phyloP scores from a whole-genome alignment of 305 asterid genomes.

The Salvia sclarea region DNA sequence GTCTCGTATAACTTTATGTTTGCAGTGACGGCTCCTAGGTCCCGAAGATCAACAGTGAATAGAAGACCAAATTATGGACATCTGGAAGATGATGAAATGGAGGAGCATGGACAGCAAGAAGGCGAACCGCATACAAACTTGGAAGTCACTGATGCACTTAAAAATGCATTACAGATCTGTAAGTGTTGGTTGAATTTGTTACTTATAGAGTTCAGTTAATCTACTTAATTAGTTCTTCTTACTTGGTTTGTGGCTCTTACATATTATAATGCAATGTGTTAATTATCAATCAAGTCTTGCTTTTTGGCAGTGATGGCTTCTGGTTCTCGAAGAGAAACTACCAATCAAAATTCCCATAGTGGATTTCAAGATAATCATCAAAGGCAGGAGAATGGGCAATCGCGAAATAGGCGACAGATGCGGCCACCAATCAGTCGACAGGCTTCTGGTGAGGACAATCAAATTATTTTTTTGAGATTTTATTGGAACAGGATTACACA shows the following conservation, averaged over 20 bases:
- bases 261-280: background rate
- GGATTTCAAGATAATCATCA: slow-evolving; percentile 7
- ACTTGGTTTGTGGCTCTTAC: background rate
- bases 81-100: slow-evolving; percentile 10
- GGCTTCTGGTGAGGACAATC: background rate
- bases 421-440: background rate
- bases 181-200: background rate
- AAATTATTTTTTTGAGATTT: background rate
- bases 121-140: background rate
- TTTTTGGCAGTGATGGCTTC: slow-evolving; percentile 13
- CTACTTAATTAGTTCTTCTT: background rate
- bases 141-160: slow-evolving; percentile 2
- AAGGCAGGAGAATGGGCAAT: background rate
- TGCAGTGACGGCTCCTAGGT: slow-evolving; percentile 1
- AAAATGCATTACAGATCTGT: slow-evolving; percentile 13
- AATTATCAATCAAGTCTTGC: background rate
- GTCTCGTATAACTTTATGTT: background rate
- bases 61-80: background rate
- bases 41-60: slow-evolving; percentile 1
- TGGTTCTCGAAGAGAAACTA: background rate
- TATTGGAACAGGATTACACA: background rate
- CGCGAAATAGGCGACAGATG: background rate
- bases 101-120: background rate
- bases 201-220: background rate
- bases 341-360: background rate